Base-by-base conservation (phyloP, 169 alveolate genomes). In the Plasmodium yoelii region DNA sequence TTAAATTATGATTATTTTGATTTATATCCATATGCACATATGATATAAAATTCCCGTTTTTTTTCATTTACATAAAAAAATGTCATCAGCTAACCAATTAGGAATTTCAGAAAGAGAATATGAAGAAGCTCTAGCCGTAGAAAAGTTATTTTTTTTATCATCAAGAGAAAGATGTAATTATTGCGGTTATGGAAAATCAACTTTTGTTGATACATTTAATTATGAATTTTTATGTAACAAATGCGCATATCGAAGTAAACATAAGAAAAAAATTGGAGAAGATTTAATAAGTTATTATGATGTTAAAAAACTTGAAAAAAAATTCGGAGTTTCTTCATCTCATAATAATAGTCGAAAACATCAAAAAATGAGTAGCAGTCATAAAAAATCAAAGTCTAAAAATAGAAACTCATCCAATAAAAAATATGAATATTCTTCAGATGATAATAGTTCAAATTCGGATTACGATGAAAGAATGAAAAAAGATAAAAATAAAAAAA, bases 21-120 rank as follows among this genome's bases (percentile, higher is more conserved):
- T 13, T 26, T 44, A n/a, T 24, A 44, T 60, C 4, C 24, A 55
- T 15, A 71, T 68, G 34, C 42, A 56, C 49, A 71, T 60, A 22
- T 24, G 7, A 46, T 13, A 46, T 56, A 44, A 47, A 24, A n/a
- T 24, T 57, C 28, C 87, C 64, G 15, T 46, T 56, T 24, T 47
- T 34, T 42, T 42, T 1, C 15, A 15, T 22, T 12, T n/a, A 69
- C 61, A 44, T n/a, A 69, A 69, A 51, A 86, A 86, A 86, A 86
- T 86, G 91, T 86, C 86, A n/a, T 70, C 91, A 22, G 91, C 91
- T 51, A 86, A 67, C 15, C 91, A 86, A 34, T 86, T 94, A 15
- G 96, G 96, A 7, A 60, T 94, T 42, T 94, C 96, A 44, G 88
- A 73, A 70, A 91, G 88, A 65, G 96, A 94, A 86, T 94, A 94